These are phyloP conservation scores for Lanzia echinophila DNA, from an alignment of 2,329 filamentous ascomycete species.

Conservation along the genomic window DNA sequence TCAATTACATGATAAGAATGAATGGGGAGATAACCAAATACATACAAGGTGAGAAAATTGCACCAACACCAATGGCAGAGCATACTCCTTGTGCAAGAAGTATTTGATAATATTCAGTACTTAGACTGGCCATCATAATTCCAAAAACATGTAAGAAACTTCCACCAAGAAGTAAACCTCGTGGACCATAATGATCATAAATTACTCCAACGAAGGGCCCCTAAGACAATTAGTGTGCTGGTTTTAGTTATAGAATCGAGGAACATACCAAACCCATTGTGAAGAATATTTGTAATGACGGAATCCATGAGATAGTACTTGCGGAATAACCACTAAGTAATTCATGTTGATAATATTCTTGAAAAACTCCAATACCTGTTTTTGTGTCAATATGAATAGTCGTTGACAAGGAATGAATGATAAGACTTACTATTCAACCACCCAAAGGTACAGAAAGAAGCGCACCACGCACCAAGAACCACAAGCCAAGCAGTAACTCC, in stretches of 20 bases:
- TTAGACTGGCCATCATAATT: slow-evolving; percentile 25
- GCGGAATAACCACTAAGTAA: slow-evolving; percentile 41
- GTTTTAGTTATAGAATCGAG: not conserved
- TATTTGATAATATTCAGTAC: slow-evolving; percentile 45
- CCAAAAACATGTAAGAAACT: slow-evolving; percentile 45
- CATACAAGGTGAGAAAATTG: slow-evolving; percentile 1
- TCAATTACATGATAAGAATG: not conserved
- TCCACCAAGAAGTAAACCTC: slow-evolving; percentile 31
- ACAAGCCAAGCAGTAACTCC: slow-evolving; percentile 46
- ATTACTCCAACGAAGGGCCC: slow-evolving; percentile 9
- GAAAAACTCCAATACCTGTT: slow-evolving; percentile 42
- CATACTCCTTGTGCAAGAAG: slow-evolving; percentile 48
- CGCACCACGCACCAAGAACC: slow-evolving; percentile 40
- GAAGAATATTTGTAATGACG: slow-evolving; percentile 44
- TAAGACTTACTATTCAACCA: slow-evolving; percentile 38
- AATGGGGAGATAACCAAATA: not conserved
- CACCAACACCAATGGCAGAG: slow-evolving; percentile 25
- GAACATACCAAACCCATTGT: slow-evolving; percentile 33
- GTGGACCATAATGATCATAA: slow-evolving; percentile 21
- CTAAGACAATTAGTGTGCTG: not conserved
- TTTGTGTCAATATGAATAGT: not conserved
- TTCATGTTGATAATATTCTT: slow-evolving; percentile 47
- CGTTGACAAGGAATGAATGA: too few species aligned
- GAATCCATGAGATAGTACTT: slow-evolving; percentile 51
- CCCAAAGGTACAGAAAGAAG: slow-evolving; percentile 40